These are phyloP conservation scores for Dryadomyces quercivorus DNA, from an alignment of 2,329 filamentous ascomycete genomes.

Conservation along the genomic window DNA sequence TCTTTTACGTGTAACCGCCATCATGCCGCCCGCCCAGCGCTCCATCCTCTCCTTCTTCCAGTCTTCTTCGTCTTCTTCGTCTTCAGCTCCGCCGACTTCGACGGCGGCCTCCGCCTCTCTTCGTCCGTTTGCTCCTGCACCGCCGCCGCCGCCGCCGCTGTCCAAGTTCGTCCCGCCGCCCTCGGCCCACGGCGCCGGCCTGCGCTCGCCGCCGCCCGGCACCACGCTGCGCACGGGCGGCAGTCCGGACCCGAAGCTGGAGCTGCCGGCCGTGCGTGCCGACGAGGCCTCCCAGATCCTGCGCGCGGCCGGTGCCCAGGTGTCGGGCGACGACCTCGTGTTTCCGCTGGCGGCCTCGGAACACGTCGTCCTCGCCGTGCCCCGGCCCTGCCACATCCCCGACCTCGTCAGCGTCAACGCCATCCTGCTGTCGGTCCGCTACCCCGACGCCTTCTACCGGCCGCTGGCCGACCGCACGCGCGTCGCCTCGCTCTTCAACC, in stretches of 20 bases:
- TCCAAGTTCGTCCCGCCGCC: conserved; percentile 9
- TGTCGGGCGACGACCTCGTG: conserved; percentile 3
- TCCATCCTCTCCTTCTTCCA: conserved; percentile 55
- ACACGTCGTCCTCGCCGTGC: conserved; percentile 3
- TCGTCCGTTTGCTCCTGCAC: conserved; percentile 8
- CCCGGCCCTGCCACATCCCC: conserved; percentile 35
- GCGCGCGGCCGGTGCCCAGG: conserved; percentile 6
- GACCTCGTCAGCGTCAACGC: conserved; percentile 52
- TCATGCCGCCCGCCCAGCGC: conserved; percentile 19
- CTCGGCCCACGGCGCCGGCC: neutral
- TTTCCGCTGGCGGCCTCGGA: conserved; percentile 9
- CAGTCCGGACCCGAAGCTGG: conserved; percentile 3
- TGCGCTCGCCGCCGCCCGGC: neutral
- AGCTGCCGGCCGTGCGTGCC: conserved; percentile 7
- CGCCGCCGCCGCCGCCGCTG: conserved; percentile 8
- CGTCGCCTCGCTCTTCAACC: conserved; percentile 40
- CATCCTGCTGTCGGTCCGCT: conserved; percentile 50
- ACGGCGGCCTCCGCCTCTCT: conserved; percentile 11
- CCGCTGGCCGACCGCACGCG: conserved; percentile 35
- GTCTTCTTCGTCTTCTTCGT: conserved; percentile 24
- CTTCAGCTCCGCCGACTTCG: conserved; percentile 20
- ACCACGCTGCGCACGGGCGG: conserved; percentile 2
- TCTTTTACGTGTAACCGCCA: neutral
- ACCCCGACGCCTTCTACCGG: conserved; percentile 52
- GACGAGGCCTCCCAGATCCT: conserved; percentile 11